phyloP scores from a whole-genome alignment of 768 basidiomycete species.

The Scleroderma citrinum region DNA sequence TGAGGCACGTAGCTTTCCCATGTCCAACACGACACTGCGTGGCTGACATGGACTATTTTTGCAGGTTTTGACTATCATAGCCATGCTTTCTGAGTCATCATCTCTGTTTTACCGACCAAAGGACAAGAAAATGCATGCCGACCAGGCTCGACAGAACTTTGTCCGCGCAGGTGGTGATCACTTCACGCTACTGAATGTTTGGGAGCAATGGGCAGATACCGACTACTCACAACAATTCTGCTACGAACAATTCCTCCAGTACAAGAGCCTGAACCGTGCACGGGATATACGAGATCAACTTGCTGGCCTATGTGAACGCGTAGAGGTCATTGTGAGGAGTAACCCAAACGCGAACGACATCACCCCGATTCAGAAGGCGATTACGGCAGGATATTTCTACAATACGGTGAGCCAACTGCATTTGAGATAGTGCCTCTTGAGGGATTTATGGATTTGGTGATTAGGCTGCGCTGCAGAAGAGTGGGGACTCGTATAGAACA shows the following conservation, averaged over 20 bases:
- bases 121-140: slow-evolving; percentile 96
- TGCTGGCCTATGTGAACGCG: slow-evolving; percentile 92
- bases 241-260: slow-evolving; percentile 93
- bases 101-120: slow-evolving; percentile 97
- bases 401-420: slow-evolving; percentile 61
- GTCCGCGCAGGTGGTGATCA: slow-evolving; percentile 94
- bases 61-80: slow-evolving; percentile 91
- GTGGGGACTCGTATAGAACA: slow-evolving; percentile 95
- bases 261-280: slow-evolving; percentile 89
- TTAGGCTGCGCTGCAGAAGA: slow-evolving; percentile 88
- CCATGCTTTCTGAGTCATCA: slow-evolving; percentile 94
- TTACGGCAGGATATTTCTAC: slow-evolving; percentile 94
- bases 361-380: slow-evolving; percentile 88
- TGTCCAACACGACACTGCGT: background rate
- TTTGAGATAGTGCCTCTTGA: background rate
- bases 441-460: background rate
- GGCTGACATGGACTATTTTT: background rate
- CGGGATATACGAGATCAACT: slow-evolving; percentile 96
- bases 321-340: slow-evolving; percentile 82
- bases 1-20: slow-evolving; percentile 56
- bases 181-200: slow-evolving; percentile 95
- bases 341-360: slow-evolving; percentile 94
- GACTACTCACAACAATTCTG: slow-evolving; percentile 97
- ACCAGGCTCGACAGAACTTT: slow-evolving; percentile 97
- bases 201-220: slow-evolving; percentile 99